Evolutionary conservation across 805 yeast genomes (phyloP), one percentile per base, ranked within the genome.

Genomic region (Debaryomyces hansenii): DNA sequence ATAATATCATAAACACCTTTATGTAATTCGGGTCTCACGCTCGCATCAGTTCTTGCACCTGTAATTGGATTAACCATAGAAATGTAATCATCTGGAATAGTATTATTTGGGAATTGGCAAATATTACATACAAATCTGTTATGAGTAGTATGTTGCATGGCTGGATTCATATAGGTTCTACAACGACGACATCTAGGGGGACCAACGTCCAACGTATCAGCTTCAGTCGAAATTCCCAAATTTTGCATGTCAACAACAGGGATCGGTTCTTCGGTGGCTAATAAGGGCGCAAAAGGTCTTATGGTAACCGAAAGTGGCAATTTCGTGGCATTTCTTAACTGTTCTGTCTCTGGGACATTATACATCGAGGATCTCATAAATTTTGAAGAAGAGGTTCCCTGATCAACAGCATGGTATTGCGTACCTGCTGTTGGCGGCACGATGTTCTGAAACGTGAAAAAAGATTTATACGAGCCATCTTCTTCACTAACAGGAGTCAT

Each of bases 171-270:
- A 64, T 90, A 94, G 1, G 96, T 81, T 46, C 97, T 80, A 69
- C 99, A 94, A 51, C 98, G 84, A 54, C 82, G 79, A 67, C 99
- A 94, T 55, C 99, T 79, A 29, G 95, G 84, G 0, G 96, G 96
- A 0, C 90, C 89, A 20, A 62, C 56, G 42, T 69, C 75, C 37
- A 61, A 51, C 1, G 62, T 60, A 24, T 57, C 60, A 2, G 54
- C 42, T 35, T 39, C 40, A 5, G 52, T 62, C 4, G 51, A 48
- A 14, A 41, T 42, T 12, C 75, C 75, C 35, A 72, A 60, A 5
- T 59, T 59, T 20, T 74, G 67, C 69, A 80, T 78, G 59, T 88
- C 91, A 4, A 85, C 83, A 4, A 77, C 74, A 0, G 96, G 95
- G 1, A 90, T 79, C 1, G 78, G 80, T 12, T 77, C 84, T 40